Conservation (phyloP, 495 filamentous ascomycete genomes). For the Penicillium verhagenii region DNA sequence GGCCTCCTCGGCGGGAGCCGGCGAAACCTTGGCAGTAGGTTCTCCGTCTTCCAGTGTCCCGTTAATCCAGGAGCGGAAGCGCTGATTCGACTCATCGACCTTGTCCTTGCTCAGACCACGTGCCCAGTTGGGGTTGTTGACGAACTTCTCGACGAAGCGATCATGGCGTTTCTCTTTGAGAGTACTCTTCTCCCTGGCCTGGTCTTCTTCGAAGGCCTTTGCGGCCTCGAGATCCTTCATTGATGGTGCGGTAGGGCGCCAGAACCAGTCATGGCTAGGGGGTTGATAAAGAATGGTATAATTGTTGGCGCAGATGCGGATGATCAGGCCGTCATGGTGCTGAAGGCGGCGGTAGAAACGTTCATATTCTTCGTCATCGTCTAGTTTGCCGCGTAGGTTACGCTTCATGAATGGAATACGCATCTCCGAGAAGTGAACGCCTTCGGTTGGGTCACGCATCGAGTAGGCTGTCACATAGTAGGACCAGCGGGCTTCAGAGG, state of each 20-base stretch:
- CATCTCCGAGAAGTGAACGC: slow-evolving; percentile 63
- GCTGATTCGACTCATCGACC: slow-evolving; percentile 66
- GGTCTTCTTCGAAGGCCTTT: slow-evolving; percentile 42
- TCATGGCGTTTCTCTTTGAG: slow-evolving; percentile 58
- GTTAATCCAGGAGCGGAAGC: slow-evolving; percentile 51
- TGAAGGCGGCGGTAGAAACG: slow-evolving; percentile 53
- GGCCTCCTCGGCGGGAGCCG: slow-evolving; percentile 13
- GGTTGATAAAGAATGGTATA: slow-evolving; percentile 79
- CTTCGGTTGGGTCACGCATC: slow-evolving; percentile 86
- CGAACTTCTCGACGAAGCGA: slow-evolving; percentile 66
- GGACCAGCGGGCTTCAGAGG: slow-evolving; percentile 68
- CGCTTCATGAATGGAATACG: slow-evolving; percentile 68
- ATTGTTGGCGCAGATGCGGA: slow-evolving; percentile 77
- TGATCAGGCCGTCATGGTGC: slow-evolving; percentile 70
- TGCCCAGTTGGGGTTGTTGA: slow-evolving; percentile 76
- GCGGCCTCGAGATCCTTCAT: slow-evolving; percentile 21
- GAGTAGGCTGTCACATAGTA: slow-evolving; percentile 93
- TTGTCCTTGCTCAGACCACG: slow-evolving; percentile 66
- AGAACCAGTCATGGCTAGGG: slow-evolving; percentile 61
- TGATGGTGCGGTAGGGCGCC: slow-evolving; percentile 35
- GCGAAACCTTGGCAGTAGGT: background rate
- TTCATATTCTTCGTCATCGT: slow-evolving; percentile 49
- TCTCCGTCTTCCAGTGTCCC: slow-evolving; percentile 25
- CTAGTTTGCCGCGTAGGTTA: slow-evolving; percentile 61
- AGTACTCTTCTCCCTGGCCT: slow-evolving; percentile 40